Evolutionary conservation across 257 asterid genomes (phyloP).

Genomic region (Fraxinus pennsylvanica): DNA sequence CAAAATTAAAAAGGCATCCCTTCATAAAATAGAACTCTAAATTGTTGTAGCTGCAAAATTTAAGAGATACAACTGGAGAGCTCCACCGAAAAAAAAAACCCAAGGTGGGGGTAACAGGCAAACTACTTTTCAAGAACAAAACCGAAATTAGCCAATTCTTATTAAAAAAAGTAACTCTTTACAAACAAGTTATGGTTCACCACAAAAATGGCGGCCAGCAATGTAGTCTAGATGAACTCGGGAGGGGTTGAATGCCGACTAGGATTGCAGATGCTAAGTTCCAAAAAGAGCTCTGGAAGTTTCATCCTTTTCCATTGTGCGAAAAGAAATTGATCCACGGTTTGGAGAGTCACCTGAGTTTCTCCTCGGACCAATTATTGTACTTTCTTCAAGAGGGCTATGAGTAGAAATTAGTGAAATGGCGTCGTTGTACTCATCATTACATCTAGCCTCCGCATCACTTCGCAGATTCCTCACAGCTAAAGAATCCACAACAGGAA

Average conservation of each 20-base stretch:
- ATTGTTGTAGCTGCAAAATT: constrained; percentile 33
- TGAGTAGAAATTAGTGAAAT: constrained; percentile 62
- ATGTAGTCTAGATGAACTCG: constrained; percentile 61
- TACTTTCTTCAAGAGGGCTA: constrained; percentile 47
- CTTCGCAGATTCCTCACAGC: constrained; percentile 56
- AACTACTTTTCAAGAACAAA: constrained; percentile 43
- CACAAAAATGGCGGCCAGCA: constrained; percentile 83
- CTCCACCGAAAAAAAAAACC: constrained; percentile 64
- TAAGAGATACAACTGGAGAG: constrained; percentile 41
- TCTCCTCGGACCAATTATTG: constrained; percentile 44
- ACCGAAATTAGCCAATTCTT: constrained; percentile 46
- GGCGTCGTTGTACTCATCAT: constrained; percentile 54
- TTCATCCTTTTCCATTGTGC: constrained; percentile 52
- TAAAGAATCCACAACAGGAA: constrained; percentile 80
- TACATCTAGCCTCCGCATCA: constrained; percentile 55
- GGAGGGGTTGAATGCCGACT: constrained; percentile 61
- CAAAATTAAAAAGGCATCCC: not conserved
- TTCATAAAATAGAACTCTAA: constrained; percentile 35
- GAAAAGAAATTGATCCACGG: constrained; percentile 67
- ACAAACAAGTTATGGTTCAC: constrained; percentile 48
- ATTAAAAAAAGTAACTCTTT: constrained; percentile 47
- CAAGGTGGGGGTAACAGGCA: constrained; percentile 48
- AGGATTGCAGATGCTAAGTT: constrained; percentile 69
- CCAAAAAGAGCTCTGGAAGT: constrained; percentile 69
- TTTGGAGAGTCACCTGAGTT: constrained; percentile 46